phyloP scores from a whole-genome alignment of 2,329 filamentous ascomycete genomes.

The Fonsecaea monophora region DNA sequence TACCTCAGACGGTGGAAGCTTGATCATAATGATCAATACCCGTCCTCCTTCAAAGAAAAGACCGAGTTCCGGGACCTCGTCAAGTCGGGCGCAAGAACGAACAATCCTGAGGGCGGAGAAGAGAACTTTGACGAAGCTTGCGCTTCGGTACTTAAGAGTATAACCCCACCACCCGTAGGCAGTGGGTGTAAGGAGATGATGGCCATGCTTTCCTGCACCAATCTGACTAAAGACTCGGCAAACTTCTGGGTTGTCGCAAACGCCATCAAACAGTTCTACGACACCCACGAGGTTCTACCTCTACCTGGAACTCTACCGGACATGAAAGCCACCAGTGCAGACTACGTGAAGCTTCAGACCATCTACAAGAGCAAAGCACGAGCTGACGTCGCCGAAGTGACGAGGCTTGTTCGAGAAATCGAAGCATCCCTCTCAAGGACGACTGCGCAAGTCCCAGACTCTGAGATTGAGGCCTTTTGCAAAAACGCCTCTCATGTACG shows the following conservation, averaged over 20 bases:
- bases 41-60: conserved; percentile 83
- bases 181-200: conserved; percentile 79
- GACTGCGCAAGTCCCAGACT: conserved; percentile 61
- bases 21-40: conserved; percentile 70
- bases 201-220: conserved; percentile 66
- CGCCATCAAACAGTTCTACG: conserved; percentile 78
- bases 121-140: conserved; percentile 97
- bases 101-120: conserved; percentile 83
- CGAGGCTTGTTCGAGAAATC: conserved; percentile 65
- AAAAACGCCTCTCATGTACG: conserved; percentile 94
- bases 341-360: conserved; percentile 89
- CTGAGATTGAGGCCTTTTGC: conserved; percentile 89
- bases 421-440: conserved; percentile 57
- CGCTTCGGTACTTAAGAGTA: conserved; percentile 84
- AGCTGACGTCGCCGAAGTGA: conserved; percentile 76
- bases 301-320: conserved; percentile 88
- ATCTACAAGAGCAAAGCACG: conserved; percentile 91
- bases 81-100: conserved; percentile 68
- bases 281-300: conserved; percentile 74
- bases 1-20: conserved; percentile 83
- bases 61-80: conserved; percentile 78
- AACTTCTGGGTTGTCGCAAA: conserved; percentile 89
- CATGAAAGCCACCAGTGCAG: conserved; percentile 92
- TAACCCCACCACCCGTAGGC: conserved; percentile 72
- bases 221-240: conserved; percentile 56